Percentiles rank a stretch among this genome's conserved stretches.
Conservation (phyloP, 768 basidiomycete species). For the Lentinula boryana region DNA sequence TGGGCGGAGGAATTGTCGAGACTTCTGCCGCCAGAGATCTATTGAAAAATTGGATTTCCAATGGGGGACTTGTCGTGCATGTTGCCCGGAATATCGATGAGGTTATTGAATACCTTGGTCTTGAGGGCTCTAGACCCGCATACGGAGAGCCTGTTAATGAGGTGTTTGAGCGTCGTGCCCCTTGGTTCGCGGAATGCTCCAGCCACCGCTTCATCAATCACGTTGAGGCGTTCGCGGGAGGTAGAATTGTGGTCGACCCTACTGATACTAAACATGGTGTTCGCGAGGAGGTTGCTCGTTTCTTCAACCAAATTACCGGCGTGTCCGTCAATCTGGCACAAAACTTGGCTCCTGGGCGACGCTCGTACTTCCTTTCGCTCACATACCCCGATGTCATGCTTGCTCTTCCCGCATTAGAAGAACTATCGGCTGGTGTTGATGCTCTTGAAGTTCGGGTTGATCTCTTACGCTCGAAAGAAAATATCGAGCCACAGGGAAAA, state of each 20-base stretch:
- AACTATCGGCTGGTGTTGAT: conserved; percentile 78
- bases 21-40: conserved; percentile 67
- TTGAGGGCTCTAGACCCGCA: conserved; percentile 61
- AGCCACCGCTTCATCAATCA: conserved; percentile 82
- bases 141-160: conserved; percentile 85
- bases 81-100: conserved; percentile 77
- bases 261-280: conserved; percentile 26
- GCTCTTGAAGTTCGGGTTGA: conserved; percentile 95
- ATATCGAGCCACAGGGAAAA: conserved; percentile 39
- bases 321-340: conserved; percentile 55
- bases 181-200: conserved; percentile 82
- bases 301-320: conserved; percentile 87
- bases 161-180: conserved; percentile 76
- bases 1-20: conserved; percentile 95
- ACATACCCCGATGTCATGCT: conserved; percentile 86
- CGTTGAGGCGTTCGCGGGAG: conserved; percentile 29
- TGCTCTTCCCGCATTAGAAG: conserved; percentile 61
- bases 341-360: conserved; percentile 44
- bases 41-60: conserved; percentile 57
- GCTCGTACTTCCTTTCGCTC: conserved; percentile 90
- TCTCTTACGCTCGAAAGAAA: conserved; percentile 52
- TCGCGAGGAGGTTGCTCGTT: conserved; percentile 65
- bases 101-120: conserved; percentile 71
- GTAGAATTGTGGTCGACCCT: conserved; percentile 11
- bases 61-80: conserved; percentile 74